Base-by-base conservation (phyloP, 345 rosid genomes). In the Ceriops zippeliana region DNA sequence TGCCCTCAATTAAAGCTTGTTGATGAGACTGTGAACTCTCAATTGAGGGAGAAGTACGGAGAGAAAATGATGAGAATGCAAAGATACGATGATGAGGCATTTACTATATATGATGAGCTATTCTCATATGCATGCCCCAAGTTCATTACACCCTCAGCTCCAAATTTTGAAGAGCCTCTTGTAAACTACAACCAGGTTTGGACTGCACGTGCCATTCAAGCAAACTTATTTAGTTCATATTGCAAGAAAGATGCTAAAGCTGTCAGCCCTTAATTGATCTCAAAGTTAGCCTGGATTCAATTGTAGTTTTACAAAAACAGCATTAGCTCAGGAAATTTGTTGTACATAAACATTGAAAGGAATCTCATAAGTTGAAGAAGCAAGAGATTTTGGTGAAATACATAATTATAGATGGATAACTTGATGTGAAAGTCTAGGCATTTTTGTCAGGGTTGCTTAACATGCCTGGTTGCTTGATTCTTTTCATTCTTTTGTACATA, bases 71-170 rank as follows among this genome's bases (percentile, higher is more conserved):
- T 76, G 73, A 83, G 93, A 75, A 90, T 95, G 96, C 99, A 86
- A 79, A 86, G 96, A 76, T 95, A 56, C 47, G 99, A 95, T 57
- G 96, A 91, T 7, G 99, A 95, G 59, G 96, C 96, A 42, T 91
- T 91, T 75, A 81, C 82, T 27, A 69, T 85, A 22, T 91, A 85
- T 59, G 99, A 95, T 75, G 99, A 95, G 80, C 96, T 91, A 74
- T 95, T 95, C 88, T 90, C 99, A 1, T 95, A 95, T 77, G 99
- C 99, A 58, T 95, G 99, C 70, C 99, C 99, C 32, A 95, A 95
- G 84, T 95, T 95, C 78, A 95, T 95, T 68, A 91, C 96, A 8
- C 98, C 99, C 62, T 90, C 99, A 0, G 86, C 93, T 38, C 96
- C 99, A 67, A 86, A 89, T 80, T 95, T 91, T 66, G 93, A 88